Base-by-base conservation (phyloP, 2,329 filamentous ascomycete species). In the Dothidotthia symphoricarpi region DNA sequence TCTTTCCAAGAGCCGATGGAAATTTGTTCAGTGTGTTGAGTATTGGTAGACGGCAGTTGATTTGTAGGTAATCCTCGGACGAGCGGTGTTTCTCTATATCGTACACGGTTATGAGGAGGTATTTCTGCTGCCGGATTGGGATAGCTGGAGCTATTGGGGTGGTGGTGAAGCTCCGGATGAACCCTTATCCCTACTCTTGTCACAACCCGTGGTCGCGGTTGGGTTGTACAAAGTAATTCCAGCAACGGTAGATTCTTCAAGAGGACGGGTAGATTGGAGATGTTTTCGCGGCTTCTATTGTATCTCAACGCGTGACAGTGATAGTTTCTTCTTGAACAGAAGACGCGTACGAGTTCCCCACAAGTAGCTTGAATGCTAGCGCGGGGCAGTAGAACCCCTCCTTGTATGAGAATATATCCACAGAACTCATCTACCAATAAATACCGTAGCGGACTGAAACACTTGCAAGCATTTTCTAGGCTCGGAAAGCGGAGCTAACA, bases 371-470 rank as follows among this genome's bases (percentile, higher is more conserved):
- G 38, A 36, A 14, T 31, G 25, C 34, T 53, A 53, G 51, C 47
- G 53, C 45, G 51, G 49, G 53, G 51, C 30, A 39, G 15, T 24
- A 24, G 36, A 22, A 34, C 48, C 48, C 48, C 48, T 46, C 48
- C 49, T 39, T 12, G 31, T 17, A 17, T 29, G 29, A 22, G 19
- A 9, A 22, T 22, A 22, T 22, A 22, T 31, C 28, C 30, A 36
- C 35, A 35, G 32, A 24, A 31, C 15, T 6, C 19, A 22, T 5
- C 19, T 22, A 9, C 9, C 19, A n/a, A n/a, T n/a, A n/a, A n/a
- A n/a, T n/a, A n/a, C n/a, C n/a, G n/a, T n/a, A n/a, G n/a, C n/a
- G n/a, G n/a, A n/a, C n/a, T n/a, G n/a, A n/a, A n/a, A n/a, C n/a
- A n/a, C n/a, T n/a, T n/a, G n/a, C n/a, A n/a, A n/a, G n/a, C n/a